Evolutionary conservation across 108 stramenopile species (phyloP), one percentile per base, ranked within the genome.

Genomic region (Skeletonema costatum): DNA sequence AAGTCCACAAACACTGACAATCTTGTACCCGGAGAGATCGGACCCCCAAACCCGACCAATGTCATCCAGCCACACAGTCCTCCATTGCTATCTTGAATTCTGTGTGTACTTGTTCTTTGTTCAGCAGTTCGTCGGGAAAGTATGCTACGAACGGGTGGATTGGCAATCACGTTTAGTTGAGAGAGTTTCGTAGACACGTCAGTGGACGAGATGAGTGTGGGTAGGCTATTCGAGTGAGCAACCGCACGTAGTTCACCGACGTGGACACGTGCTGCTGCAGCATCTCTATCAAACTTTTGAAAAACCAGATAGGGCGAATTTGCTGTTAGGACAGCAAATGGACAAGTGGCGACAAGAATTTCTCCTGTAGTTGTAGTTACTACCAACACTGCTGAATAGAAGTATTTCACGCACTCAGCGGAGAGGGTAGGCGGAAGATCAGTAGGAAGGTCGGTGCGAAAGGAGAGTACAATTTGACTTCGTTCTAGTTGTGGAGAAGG

Each of bases 361-460:
- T 76, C 56, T 38, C 71, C 76, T 2, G 48, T 21, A 21, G 41
- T 63, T 25, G 80, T 74, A 21, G 80, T 80, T 14, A 80, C 80
- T 25, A 74, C 73, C 69, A 80, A 66, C 13, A 83, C 82, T 48
- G 78, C 82, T 17, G 82, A 79, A 65, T 83, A 83, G 32, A 80
- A 83, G 38, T 83, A 83, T 62, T 75, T 75, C 56, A 75, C 73
- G 17, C 76, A 77, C 58, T 78, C 78, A 4, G 82, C 60, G 4
- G 78, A 44, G 51, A 77, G 69, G 5, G 82, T 67, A 30, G 77
- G 82, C 7, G 81, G 81, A 36, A 78, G 39, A 70, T 83, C 82
- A 9, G 38, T n/a, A 17, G 82, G 82, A 2, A 83, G 66, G 21
- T 60, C 41, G 16, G 82, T 48, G 14, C 78, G 82, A 48, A 83